Base-by-base conservation (phyloP, 1,284 basidiomycete species). In the Pyrrhoderma noxium region DNA sequence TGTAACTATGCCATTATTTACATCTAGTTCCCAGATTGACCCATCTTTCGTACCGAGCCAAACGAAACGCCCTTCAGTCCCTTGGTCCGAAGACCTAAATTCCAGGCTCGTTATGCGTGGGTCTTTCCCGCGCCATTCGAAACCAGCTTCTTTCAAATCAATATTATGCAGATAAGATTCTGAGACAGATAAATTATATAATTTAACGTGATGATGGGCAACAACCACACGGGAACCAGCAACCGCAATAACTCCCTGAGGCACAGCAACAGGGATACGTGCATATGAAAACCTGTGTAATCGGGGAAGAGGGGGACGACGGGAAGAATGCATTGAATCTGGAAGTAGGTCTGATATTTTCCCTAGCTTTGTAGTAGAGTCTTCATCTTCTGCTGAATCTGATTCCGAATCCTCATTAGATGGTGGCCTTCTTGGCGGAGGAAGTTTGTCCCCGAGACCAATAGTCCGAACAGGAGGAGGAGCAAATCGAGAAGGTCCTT, bases 11-110 rank as follows among this genome's bases (percentile, higher is more conserved):
- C 82, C 83, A 1, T 72, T 77, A 45, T 73, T 65, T 25, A 87
- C 71, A 61, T 95, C 90, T 47, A 93, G 59, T 69, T 95, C 92
- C 59, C 86, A 76, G 13, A 96, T 55, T 64, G 87, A 82, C 0
- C 93, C 93, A 25, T 94, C 91, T 67, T 88, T 92, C 37, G 89
- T 91, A 0, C 93, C 93, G 14, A 86, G 69, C 93, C 92, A 95
- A 4, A 93, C 60, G 54, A 79, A 77, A 19, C 60, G 64, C 45
- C 77, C 71, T 21, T 69, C 64, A 53, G 77, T 66, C 0, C 51
- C 59, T 13, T 63, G 58, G 8, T 54, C 60, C 16, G 75, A 72
- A 0, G 82, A 74, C 3, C 85, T 73, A 64, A 92, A 89, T 61
- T 86, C 87, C 66, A 93, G 73, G 16, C 82, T 78, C 0, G 83